Conservation (phyloP, 1,284 basidiomycete species). For the Malassezia sp. region DNA sequence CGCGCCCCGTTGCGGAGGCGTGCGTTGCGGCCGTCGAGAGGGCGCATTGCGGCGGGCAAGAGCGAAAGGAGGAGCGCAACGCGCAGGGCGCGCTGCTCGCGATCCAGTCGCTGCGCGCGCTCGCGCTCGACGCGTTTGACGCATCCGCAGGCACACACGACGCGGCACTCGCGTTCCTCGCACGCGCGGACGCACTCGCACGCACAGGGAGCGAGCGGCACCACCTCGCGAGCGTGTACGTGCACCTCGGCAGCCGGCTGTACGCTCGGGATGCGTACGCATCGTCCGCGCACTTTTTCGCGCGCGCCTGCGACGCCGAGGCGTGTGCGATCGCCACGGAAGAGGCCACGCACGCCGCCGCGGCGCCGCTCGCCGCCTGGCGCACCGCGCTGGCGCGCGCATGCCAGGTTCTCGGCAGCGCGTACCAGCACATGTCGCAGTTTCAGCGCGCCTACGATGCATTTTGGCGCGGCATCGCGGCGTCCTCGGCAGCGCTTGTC, state of each 20-base stretch:
- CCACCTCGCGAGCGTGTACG: constrained; percentile 40
- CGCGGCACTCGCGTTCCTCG: background rate
- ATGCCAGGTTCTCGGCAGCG: constrained; percentile 22
- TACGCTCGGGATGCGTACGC: constrained; percentile 40
- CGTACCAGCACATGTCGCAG: constrained; percentile 18
- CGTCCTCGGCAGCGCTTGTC: too few relatives aligned
- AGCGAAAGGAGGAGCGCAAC: too few relatives aligned
- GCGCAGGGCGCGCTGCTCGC: background rate
- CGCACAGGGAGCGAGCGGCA: background rate
- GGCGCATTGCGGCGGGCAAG: too few relatives aligned
- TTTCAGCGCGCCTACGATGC: constrained; percentile 1
- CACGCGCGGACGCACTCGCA: background rate
- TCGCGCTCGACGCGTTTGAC: background rate
- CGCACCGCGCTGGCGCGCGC: constrained; percentile 15
- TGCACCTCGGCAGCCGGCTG: constrained; percentile 47
- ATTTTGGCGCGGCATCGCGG: background rate
- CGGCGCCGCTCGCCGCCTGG: background rate
- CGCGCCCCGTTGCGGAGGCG: background rate
- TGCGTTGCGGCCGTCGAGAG: background rate
- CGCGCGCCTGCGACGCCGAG: background rate
- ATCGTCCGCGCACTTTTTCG: constrained; percentile 33
- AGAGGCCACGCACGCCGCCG: too few relatives aligned
- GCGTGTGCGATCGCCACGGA: background rate
- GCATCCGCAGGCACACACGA: background rate
- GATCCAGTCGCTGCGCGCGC: background rate